These are phyloP conservation scores for Solanum aculeatissimum DNA, from an alignment of 305 asterid species.

Conservation along the genomic window DNA sequence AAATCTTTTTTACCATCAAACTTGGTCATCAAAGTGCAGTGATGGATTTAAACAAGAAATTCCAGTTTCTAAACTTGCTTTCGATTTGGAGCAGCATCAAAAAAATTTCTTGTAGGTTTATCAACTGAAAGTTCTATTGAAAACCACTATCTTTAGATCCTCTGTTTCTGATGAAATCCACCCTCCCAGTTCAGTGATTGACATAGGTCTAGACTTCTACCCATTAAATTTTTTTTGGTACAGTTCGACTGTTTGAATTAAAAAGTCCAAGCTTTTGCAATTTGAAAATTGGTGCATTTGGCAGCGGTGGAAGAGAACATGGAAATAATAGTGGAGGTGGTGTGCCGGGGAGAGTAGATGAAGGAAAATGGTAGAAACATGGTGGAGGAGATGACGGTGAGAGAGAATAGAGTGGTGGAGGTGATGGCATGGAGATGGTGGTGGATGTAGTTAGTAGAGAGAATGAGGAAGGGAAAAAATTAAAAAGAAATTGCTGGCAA, in stretches of 20 bases:
- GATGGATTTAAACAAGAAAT: not conserved
- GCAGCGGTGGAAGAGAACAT: not conserved
- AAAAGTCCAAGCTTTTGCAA: not conserved
- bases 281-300: not conserved
- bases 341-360: not conserved
- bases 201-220: not conserved
- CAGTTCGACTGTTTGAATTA: not conserved
- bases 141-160: not conserved
- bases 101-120: not conserved
- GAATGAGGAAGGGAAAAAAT: not conserved
- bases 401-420: not conserved
- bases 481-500: not conserved
- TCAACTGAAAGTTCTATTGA: not conserved
- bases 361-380: not conserved
- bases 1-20: not conserved
- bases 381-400: not conserved
- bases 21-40: not conserved
- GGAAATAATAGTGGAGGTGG: not conserved
- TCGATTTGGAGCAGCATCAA: not conserved
- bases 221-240: not conserved
- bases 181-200: not conserved
- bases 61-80: not conserved
- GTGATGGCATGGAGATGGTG: not conserved
- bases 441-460: not conserved
- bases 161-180: not conserved